These are phyloP conservation scores for Batkoa obscura DNA, from an alignment of 371 early-diverging fungal genomes.

Conservation along the genomic window DNA sequence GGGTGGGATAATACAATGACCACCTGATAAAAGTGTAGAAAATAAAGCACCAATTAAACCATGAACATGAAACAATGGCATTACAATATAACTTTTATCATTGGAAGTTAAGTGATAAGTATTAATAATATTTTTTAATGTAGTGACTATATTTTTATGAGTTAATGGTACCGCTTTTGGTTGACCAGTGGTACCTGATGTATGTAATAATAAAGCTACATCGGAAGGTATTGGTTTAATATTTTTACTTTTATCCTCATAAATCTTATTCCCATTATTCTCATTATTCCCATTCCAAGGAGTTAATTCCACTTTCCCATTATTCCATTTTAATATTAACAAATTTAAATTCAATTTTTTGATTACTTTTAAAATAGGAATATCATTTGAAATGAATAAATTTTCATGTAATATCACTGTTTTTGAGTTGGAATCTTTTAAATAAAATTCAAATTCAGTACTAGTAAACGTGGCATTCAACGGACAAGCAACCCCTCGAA, in stretches of 20 bases:
- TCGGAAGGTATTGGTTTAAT: slow-evolving; percentile 24
- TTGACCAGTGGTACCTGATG: slow-evolving; percentile 64
- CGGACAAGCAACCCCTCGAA: slow-evolving; percentile 50
- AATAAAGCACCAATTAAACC: slow-evolving; percentile 64
- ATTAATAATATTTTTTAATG: slow-evolving; percentile 47
- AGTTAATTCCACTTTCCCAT: slow-evolving; percentile 10
- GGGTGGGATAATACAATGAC: slow-evolving; percentile 55
- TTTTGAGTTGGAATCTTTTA: slow-evolving; percentile 44
- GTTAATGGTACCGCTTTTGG: slow-evolving; percentile 77
- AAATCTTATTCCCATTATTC: slow-evolving; percentile 1
- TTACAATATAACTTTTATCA: slow-evolving; percentile 56
- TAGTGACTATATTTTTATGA: slow-evolving; percentile 51
- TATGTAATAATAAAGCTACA: slow-evolving; percentile 55
- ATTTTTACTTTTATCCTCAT: background rate
- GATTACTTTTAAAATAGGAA: slow-evolving; percentile 21
- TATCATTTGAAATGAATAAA: background rate
- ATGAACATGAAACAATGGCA: slow-evolving; percentile 89
- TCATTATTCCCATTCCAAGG: slow-evolving; percentile 7
- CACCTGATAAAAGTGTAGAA: slow-evolving; percentile 54
- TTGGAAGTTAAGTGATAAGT: slow-evolving; percentile 37
- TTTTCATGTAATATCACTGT: slow-evolving; percentile 36
- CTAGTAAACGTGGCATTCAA: slow-evolving; percentile 54
- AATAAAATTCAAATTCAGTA: slow-evolving; percentile 56
- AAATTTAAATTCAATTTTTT: slow-evolving; percentile 25
- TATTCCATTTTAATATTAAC: slow-evolving; percentile 9